Conservation (phyloP, 1,284 basidiomycete genomes). For the Sporisorium exsertum region DNA sequence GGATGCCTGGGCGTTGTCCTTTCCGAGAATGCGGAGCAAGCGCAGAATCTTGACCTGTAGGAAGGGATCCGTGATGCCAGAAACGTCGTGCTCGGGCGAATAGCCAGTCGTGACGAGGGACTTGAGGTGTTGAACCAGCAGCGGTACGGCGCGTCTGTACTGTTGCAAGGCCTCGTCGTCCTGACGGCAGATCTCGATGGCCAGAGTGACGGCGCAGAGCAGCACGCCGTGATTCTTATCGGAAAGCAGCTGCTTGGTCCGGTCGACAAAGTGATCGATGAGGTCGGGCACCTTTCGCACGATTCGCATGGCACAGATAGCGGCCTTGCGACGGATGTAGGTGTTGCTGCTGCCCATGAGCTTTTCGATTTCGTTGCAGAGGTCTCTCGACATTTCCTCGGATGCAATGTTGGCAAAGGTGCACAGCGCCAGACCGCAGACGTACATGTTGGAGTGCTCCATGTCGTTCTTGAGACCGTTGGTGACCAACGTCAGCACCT, state of each 20-base stretch:
- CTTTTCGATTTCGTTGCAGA: slow-evolving; percentile 86
- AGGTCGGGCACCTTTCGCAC: slow-evolving; percentile 97
- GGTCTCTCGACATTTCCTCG: slow-evolving; percentile 73
- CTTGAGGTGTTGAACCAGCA: slow-evolving; percentile 95
- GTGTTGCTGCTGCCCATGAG: slow-evolving; percentile 96
- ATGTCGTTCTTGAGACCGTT: slow-evolving; percentile 99
- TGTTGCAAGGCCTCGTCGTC: slow-evolving; percentile 82
- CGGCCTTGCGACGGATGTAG: slow-evolving; percentile 99
- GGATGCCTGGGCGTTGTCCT: slow-evolving; percentile 83
- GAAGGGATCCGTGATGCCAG: slow-evolving; percentile 98
- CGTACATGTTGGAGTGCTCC: slow-evolving; percentile 99
- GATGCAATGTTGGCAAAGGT: slow-evolving; percentile 99
- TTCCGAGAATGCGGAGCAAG: slow-evolving; percentile 88
- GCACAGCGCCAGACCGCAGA: slow-evolving; percentile 94
- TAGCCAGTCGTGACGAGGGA: slow-evolving; percentile 95
- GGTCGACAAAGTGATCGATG: slow-evolving; percentile 88
- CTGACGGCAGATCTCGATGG: slow-evolving; percentile 90
- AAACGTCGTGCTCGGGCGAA: slow-evolving; percentile 99
- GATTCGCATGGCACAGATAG: slow-evolving; percentile 94
- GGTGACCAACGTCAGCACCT: slow-evolving; percentile 95
- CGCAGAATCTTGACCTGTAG: slow-evolving; percentile 96
- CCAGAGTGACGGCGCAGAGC: slow-evolving; percentile 90
- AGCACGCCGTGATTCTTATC: slow-evolving; percentile 98
- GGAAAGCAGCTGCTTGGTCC: slow-evolving; percentile 89
- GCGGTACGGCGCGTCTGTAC: slow-evolving; percentile 90